These are phyloP conservation scores for Cyclanthera cordifolia DNA, from an alignment of 306 rosid genomes.

Conservation along the genomic window DNA sequence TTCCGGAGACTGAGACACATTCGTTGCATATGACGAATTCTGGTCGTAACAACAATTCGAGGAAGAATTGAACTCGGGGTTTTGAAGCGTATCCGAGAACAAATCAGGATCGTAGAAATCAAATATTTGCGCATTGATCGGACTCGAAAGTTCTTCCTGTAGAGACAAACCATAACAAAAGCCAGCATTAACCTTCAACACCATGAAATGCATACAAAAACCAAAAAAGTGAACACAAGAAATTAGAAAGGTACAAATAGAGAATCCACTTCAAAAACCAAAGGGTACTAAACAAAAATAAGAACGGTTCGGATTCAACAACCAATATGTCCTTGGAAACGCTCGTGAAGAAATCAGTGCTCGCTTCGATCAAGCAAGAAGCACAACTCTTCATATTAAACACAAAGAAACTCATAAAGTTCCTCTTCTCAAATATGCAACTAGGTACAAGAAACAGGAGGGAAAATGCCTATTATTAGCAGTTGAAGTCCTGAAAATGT, in stretches of 20 bases:
- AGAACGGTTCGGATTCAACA: neutral
- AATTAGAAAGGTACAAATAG: neutral
- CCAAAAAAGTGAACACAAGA: neutral
- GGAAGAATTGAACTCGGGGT: constrained; percentile 67
- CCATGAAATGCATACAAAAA: neutral
- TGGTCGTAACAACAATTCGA: constrained; percentile 68
- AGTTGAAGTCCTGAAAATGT: neutral
- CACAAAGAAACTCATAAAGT: neutral
- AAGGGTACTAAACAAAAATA: neutral
- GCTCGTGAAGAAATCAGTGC: constrained; percentile 4
- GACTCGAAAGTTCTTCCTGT: constrained; percentile 91
- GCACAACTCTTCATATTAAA: constrained; percentile 34
- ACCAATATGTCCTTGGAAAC: neutral
- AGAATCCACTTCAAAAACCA: neutral
- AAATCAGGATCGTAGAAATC: constrained; percentile 60
- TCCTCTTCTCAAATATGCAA: neutral
- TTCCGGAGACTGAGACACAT: constrained; percentile 33
- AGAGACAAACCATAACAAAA: constrained; percentile 24
- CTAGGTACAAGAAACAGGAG: neutral
- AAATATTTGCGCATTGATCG: constrained; percentile 48
- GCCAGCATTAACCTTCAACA: constrained; percentile 16
- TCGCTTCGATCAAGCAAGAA: constrained; percentile 34
- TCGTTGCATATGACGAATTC: constrained; percentile 45
- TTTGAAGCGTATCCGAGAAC: constrained; percentile 62
- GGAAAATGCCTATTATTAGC: neutral